phyloP scores from a whole-genome alignment of 2,329 filamentous ascomycete species.

The Parastagonospora avenae region DNA sequence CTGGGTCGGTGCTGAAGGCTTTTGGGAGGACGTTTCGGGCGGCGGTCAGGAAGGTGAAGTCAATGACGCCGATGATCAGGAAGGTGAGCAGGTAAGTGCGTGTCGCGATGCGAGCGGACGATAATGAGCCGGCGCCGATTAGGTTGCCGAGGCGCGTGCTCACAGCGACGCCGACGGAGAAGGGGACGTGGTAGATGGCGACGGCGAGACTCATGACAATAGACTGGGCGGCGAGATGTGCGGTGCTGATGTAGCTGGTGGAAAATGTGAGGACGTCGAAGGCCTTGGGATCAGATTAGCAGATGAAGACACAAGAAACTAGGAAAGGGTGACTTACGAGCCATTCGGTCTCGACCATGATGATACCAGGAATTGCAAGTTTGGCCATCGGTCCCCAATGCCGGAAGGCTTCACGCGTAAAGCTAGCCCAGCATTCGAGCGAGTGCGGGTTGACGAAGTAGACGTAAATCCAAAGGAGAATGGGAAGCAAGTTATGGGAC shows the following conservation, averaged over 20 bases:
- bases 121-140: constrained; percentile 44
- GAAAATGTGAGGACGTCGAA: constrained; percentile 65
- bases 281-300: not conserved
- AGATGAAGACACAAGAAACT: not conserved
- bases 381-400: constrained; percentile 87
- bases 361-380: constrained; percentile 85
- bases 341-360: constrained; percentile 81
- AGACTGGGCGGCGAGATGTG: constrained; percentile 79
- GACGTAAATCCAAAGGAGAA: constrained; percentile 55
- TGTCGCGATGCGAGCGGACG: constrained; percentile 41
- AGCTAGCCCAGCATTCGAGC: constrained; percentile 70
- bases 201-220: constrained; percentile 44
- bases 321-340: constrained; percentile 15
- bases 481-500: constrained; percentile 55
- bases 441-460: constrained; percentile 48
- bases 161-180: constrained; percentile 47
- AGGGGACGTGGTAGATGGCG: constrained; percentile 49
- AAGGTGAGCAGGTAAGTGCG: constrained; percentile 41
- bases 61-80: constrained; percentile 40
- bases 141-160: constrained; percentile 48
- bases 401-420: constrained; percentile 67
- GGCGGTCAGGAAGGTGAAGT: constrained; percentile 38
- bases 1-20: constrained; percentile 43
- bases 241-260: constrained; percentile 77
- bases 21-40: constrained; percentile 39